A percentile compares a stretch with the other conserved stretches of the same genome.
Conservation (phyloP, 2,329 filamentous ascomycete species). For the Fusarium domesticum region DNA sequence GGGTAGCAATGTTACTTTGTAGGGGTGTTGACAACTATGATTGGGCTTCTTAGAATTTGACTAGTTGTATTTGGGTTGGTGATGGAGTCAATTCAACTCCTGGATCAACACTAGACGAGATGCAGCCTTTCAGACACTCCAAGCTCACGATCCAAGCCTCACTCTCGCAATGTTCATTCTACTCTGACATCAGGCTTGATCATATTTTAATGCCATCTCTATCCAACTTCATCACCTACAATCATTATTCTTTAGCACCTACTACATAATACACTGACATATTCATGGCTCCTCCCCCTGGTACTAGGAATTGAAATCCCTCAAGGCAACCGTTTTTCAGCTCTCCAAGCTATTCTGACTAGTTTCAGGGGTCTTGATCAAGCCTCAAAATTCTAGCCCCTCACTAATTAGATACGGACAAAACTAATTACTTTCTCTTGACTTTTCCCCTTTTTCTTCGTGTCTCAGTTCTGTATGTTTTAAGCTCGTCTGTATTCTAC, state of each 20-base stretch:
- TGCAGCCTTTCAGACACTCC: background rate
- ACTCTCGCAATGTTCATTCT: background rate
- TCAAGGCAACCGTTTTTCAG: constrained; percentile 17
- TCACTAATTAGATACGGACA: too few relatives aligned
- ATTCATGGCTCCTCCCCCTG: background rate
- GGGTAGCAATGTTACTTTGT: too few relatives aligned
- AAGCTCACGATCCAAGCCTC: background rate
- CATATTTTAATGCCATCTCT: too few relatives aligned
- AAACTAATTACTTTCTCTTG: constrained; percentile 9
- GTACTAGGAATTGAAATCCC: background rate
- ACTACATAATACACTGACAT: background rate
- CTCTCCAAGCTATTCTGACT: constrained; percentile 19
- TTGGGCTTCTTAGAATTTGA: too few relatives aligned
- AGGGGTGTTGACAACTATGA: too few relatives aligned
- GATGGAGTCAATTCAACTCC: constrained; percentile 3
- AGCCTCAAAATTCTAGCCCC: constrained; percentile 9
- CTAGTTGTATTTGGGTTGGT: too few relatives aligned
- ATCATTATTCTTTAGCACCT: background rate
- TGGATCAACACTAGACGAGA: background rate
- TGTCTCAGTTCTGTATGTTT: background rate
- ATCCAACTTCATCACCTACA: background rate
- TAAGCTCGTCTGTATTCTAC: background rate
- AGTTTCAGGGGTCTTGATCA: constrained; percentile 25
- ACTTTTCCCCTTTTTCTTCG: background rate
- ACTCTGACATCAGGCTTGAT: too few relatives aligned